Conservation (phyloP, 2,329 filamentous ascomycete species). For the Podosphaera aphanis region DNA sequence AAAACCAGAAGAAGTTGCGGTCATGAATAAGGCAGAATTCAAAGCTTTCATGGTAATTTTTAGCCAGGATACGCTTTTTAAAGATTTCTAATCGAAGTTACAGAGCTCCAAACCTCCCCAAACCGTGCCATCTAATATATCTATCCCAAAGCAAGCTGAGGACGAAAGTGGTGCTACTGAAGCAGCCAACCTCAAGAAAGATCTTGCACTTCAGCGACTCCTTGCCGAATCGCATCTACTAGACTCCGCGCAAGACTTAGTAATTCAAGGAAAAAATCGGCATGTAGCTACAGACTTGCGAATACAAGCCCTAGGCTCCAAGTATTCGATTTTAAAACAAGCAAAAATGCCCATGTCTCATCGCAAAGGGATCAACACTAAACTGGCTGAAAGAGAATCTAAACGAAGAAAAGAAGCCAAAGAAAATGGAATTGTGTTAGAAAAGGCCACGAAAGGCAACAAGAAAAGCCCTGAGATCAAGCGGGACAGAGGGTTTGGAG, state of each 20-base stretch:
- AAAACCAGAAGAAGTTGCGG: conserved; percentile 6
- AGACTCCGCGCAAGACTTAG: conserved; percentile 29
- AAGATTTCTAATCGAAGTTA: conserved; percentile 2
- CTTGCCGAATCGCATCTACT: conserved; percentile 83
- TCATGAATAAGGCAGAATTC: conserved; percentile 42
- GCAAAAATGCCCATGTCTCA: conserved; percentile 75
- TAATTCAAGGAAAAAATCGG: conserved; percentile 38
- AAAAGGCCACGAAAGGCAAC: conserved; percentile 24
- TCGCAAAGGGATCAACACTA: conserved; percentile 59
- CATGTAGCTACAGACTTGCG: conserved; percentile 68
- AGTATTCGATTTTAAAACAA: conserved; percentile 49
- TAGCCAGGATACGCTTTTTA: not conserved
- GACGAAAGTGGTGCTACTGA: conserved; percentile 33
- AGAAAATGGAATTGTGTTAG: conserved; percentile 78
- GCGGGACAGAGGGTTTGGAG: conserved; percentile 41
- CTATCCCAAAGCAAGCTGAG: conserved; percentile 13
- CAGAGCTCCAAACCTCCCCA: conserved; percentile 13
- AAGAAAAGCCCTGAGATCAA: conserved; percentile 19
- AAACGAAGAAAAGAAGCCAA: conserved; percentile 55
- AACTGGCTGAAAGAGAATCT: conserved; percentile 39
- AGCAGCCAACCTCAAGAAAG: conserved; percentile 56
- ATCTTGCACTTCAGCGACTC: conserved; percentile 74
- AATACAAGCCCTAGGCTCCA: conserved; percentile 60
- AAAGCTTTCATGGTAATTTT: conserved; percentile 52
- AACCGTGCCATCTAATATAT: conserved; percentile 6